These are phyloP conservation scores for Yarrowia sp. DNA, from an alignment of 805 yeast species.

Conservation along the genomic window DNA sequence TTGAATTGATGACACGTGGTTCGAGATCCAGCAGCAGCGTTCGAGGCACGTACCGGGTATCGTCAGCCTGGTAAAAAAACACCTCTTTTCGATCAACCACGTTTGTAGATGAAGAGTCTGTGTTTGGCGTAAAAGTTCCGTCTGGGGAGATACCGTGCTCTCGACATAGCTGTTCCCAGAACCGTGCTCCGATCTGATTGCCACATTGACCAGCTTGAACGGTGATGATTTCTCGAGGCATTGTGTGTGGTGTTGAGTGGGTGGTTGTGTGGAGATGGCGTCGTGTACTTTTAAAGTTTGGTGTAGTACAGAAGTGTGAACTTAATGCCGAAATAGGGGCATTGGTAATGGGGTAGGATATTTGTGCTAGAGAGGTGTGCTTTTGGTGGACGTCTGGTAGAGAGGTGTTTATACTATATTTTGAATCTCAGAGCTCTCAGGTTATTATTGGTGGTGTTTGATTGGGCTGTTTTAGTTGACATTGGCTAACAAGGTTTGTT, in stretches of 20 bases:
- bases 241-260: neutral
- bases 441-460: too few species aligned
- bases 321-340: neutral
- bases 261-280: neutral
- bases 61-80: slow-evolving; percentile 75
- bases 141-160: slow-evolving; percentile 83
- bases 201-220: slow-evolving; percentile 82
- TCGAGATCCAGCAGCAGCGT: slow-evolving; percentile 84
- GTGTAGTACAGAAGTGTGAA: neutral
- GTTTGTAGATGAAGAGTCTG: slow-evolving; percentile 18
- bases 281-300: slow-evolving; percentile 11
- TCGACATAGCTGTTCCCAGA: slow-evolving; percentile 82
- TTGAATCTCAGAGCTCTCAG: too few species aligned
- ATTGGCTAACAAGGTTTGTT: too few species aligned
- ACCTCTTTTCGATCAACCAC: slow-evolving; percentile 74
- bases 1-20: slow-evolving; percentile 73
- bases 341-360: too few species aligned
- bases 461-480: too few species aligned
- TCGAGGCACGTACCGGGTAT: slow-evolving; percentile 81
- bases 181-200: slow-evolving; percentile 88
- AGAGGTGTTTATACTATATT: too few species aligned
- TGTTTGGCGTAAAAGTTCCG: slow-evolving; percentile 43
- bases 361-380: too few species aligned
- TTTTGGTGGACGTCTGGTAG: too few species aligned
- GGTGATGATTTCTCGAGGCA: slow-evolving; percentile 41